Percentiles rank a stretch among this genome's conserved stretches.
Evolutionary conservation across 352 stramenopile species (phyloP).

Genomic region (Pilasporangium apinafurcum): DNA sequence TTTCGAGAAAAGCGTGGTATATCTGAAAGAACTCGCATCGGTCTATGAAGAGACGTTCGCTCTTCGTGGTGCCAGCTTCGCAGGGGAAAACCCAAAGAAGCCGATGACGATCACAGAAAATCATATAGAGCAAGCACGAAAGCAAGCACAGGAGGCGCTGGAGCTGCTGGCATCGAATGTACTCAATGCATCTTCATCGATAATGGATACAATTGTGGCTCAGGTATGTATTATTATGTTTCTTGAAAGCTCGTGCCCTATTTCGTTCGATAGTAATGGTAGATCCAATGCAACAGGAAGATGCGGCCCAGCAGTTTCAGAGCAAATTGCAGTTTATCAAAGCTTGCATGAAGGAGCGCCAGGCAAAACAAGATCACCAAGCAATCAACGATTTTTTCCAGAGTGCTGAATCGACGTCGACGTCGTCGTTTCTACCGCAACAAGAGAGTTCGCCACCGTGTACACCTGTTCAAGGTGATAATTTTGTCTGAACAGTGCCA

Average conservation of each 20-base stretch:
- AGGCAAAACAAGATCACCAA: no score
- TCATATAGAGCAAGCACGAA: constrained; percentile 34
- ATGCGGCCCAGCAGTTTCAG: no score
- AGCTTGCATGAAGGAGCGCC: no score
- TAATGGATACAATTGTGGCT: constrained; percentile 28
- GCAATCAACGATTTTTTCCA: no score
- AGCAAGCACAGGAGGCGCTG: constrained; percentile 41
- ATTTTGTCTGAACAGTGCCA: no score
- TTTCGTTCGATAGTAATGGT: no score
- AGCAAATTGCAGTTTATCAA: no score
- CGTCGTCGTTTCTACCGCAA: no score
- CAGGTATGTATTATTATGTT: constrained; percentile 20
- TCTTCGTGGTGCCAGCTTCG: background rate
- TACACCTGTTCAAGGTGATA: no score
- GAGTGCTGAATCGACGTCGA: no score
- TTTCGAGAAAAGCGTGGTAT: constrained; percentile 51
- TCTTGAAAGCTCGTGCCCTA: no score
- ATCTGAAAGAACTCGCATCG: constrained; percentile 35
- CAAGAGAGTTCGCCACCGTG: no score
- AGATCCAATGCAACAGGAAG: background rate
- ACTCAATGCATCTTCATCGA: constrained; percentile 31
- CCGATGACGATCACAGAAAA: constrained; percentile 19
- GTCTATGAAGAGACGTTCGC: constrained; percentile 47
- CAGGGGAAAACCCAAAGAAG: constrained; percentile 3
- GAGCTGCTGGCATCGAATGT: constrained; percentile 57